Evolutionary conservation across 192 early-diverging fungal species (phyloP).

Genomic region (Linnemannia schmuckeri): DNA sequence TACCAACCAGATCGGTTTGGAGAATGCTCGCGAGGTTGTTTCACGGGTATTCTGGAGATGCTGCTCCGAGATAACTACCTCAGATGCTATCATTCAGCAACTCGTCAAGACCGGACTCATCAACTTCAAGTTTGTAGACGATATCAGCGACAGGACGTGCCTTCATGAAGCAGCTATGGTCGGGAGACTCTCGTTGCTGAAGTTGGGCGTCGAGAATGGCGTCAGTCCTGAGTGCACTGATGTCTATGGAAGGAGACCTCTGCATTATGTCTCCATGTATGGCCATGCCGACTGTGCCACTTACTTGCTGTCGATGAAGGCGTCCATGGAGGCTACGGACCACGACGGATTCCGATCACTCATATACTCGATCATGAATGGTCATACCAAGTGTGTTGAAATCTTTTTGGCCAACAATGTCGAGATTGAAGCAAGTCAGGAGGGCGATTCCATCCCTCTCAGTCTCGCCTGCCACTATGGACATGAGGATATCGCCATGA

Average conservation of each 20-base stretch:
- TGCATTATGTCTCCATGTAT: conserved; percentile 97
- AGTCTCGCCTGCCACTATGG: conserved; percentile 95
- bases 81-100: conserved; percentile 66
- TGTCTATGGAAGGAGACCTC: conserved; percentile 88
- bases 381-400: conserved; percentile 81
- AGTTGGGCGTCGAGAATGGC: conserved; percentile 67
- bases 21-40: conserved; percentile 70
- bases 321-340: conserved; percentile 73
- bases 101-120: conserved; percentile 77
- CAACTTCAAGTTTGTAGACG: conserved; percentile 88
- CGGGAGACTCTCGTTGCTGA: conserved; percentile 78
- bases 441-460: conserved; percentile 79
- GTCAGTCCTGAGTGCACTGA: conserved; percentile 76
- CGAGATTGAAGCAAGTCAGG: conserved; percentile 71
- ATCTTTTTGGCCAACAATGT: conserved; percentile 79
- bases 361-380: conserved; percentile 88
- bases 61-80: conserved; percentile 65
- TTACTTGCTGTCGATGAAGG: conserved; percentile 66
- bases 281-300: conserved; percentile 80
- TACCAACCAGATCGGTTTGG: conserved; percentile 49
- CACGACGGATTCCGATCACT: conserved; percentile 93
- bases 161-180: conserved; percentile 92
- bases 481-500: conserved; percentile 84
- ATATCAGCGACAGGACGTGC: conserved; percentile 92
- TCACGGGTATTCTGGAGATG: conserved; percentile 83